Evolutionary conservation across 2,329 filamentous ascomycete species (phyloP), one percentile per base, ranked within the genome.

Genomic region (Penicillium sp.): DNA sequence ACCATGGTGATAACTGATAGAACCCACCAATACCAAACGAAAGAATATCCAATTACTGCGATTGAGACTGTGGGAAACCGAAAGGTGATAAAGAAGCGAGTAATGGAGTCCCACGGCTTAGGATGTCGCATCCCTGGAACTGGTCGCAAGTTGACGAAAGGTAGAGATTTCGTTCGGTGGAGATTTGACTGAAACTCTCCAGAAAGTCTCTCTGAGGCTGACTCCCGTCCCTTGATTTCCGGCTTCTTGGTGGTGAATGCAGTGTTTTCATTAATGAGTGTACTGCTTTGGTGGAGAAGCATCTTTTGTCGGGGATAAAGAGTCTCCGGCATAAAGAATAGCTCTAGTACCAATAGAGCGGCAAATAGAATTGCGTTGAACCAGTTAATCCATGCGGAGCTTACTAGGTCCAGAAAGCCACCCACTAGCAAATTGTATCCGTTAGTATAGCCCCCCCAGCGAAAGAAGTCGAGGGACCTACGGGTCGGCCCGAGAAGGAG

Each of bases 11-110:
- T 82, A 22, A 85, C 78, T 0, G 80, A 81, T 12, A 85, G 64
- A 5, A 85, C 76, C 84, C 84, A 86, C 83, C 84, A 87, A 68
- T 86, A 87, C 81, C 83, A 85, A 2, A 77, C 70, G 64, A 85
- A 86, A 65, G 79, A 82, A 71, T 84, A 87, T 9, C 79, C 77
- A 9, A 82, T 62, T 4, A 86, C 76, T 2, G 80, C 72, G 9
- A 86, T 72, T 0, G 78, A 74, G 0, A 86, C 78, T 4, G 78
- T 78, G 2, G 78, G 75, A 65, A 80, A 82, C 59, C 76, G 78
- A 68, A 82, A 86, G 2, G 81, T 81, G 60, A 80, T 76, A 42
- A 78, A 53, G 65, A 86, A 85, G 5, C 82, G 78, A 17, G 79
- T 62, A 4, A 81, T 54, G 0, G 82, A 78, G 56, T 81, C 81